These are phyloP conservation scores for Toxoplasma gondii DNA, from an alignment of 169 alveolate genomes.

Conservation along the genomic window DNA sequence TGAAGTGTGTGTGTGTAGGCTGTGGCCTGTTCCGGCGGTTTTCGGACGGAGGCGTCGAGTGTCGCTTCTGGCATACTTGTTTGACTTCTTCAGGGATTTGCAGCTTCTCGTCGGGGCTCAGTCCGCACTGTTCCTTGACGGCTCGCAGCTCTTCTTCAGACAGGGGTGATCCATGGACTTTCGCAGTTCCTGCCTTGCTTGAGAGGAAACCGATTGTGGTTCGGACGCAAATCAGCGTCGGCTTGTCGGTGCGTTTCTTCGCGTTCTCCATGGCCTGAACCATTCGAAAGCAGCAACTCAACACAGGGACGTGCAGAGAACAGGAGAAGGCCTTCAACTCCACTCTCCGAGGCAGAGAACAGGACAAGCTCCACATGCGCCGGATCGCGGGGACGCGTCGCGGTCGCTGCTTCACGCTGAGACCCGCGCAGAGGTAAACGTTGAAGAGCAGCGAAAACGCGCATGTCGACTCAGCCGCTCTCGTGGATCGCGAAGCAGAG, in stretches of 20 bases:
- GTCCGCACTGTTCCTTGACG: constrained; percentile 72
- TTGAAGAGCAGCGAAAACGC: no score
- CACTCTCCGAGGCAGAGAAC: not conserved
- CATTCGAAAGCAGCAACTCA: not conserved
- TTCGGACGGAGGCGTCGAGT: not conserved
- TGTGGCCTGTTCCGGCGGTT: not conserved
- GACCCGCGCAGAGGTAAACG: no score
- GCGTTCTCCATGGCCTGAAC: constrained; percentile 74
- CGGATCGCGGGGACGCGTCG: no score
- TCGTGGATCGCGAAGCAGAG: no score
- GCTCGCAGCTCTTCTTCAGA: constrained; percentile 80
- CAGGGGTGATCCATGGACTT: constrained; percentile 85
- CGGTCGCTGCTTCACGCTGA: no score
- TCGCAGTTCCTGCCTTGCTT: constrained; percentile 80
- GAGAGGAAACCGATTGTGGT: constrained; percentile 81
- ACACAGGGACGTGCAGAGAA: not conserved
- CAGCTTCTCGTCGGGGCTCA: constrained; percentile 76
- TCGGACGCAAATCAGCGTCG: constrained; percentile 77
- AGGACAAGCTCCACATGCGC: no score
- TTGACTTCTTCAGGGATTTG: constrained; percentile 77
- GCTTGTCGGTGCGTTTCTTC: constrained; percentile 79
- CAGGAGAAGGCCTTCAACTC: not conserved
- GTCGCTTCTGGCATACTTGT: constrained; percentile 33
- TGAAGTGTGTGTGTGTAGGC: not conserved
- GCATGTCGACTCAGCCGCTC: no score